phyloP scores from a whole-genome alignment of 1,284 basidiomycete genomes.

The Ustilago vetiveriae region DNA sequence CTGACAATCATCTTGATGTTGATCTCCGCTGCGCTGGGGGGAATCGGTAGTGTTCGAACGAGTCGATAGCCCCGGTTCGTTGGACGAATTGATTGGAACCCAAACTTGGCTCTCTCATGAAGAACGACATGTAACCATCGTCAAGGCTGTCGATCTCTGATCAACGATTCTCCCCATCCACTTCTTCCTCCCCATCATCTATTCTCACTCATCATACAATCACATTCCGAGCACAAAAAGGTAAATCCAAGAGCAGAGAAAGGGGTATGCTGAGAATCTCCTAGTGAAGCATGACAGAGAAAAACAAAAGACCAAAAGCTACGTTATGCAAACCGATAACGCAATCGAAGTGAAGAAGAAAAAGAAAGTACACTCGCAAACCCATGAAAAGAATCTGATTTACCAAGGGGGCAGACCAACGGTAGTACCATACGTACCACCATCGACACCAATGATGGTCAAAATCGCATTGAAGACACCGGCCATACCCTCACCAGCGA shows the following conservation, averaged over 20 bases:
- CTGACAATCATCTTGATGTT: too few species aligned
- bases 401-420: slow-evolving; percentile 57
- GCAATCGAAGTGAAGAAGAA: not conserved
- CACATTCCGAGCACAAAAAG: not conserved
- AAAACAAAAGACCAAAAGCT: too few species aligned
- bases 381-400: slow-evolving; percentile 13
- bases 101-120: slow-evolving; percentile 47
- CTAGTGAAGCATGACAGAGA: too few species aligned
- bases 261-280: too few species aligned
- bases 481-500: slow-evolving; percentile 77
- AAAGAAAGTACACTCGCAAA: slow-evolving; percentile 1
- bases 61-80: slow-evolving; percentile 29
- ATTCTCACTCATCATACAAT: not conserved
- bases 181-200: not conserved
- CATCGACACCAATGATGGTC: slow-evolving; percentile 52
- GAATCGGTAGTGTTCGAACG: slow-evolving; percentile 41
- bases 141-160: slow-evolving; percentile 15
- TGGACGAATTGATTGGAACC: slow-evolving; percentile 43
- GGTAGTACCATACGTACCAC: slow-evolving; percentile 28
- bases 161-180: too few species aligned
- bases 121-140: slow-evolving; percentile 48
- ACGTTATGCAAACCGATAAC: slow-evolving; percentile 22
- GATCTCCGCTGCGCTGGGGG: not conserved
- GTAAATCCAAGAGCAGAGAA: too few species aligned
- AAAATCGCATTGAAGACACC: slow-evolving; percentile 74